phyloP scores from a whole-genome alignment of 805 yeast species.

The Metschnikowia cubensis region DNA sequence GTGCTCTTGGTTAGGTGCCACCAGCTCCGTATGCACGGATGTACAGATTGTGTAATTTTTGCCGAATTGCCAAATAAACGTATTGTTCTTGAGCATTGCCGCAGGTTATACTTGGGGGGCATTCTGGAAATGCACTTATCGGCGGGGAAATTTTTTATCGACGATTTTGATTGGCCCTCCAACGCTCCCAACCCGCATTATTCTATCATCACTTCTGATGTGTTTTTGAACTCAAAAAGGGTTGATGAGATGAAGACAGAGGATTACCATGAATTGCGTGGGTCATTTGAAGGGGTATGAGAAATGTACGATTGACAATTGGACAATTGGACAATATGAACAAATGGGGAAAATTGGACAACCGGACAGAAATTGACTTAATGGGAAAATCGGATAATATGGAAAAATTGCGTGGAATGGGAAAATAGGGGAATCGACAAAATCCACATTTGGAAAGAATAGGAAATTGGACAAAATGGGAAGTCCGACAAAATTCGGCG shows the following conservation, averaged over 20 bases:
- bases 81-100: constrained; percentile 31
- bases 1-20: constrained; percentile 14
- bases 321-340: too few relatives aligned
- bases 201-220: neutral
- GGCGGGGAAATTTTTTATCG: constrained; percentile 5
- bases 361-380: too few relatives aligned
- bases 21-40: constrained; percentile 18
- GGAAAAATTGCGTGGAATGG: too few relatives aligned
- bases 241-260: neutral
- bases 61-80: constrained; percentile 20
- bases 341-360: too few relatives aligned
- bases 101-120: constrained; percentile 7
- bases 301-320: too few relatives aligned
- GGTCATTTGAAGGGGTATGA: neutral
- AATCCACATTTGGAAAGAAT: too few relatives aligned
- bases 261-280: neutral
- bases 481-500: too few relatives aligned
- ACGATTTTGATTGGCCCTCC: constrained; percentile 18
- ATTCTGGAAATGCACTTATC: neutral
- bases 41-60: constrained; percentile 13
- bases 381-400: too few relatives aligned
- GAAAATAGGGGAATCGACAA: too few relatives aligned
- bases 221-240: neutral
- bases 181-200: constrained; percentile 6
- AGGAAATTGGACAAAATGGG: too few relatives aligned